Evolutionary conservation across 2,329 filamentous ascomycete species (phyloP), one percentile per base, ranked within the genome.

Genomic region (Colletotrichum noveboracense): DNA sequence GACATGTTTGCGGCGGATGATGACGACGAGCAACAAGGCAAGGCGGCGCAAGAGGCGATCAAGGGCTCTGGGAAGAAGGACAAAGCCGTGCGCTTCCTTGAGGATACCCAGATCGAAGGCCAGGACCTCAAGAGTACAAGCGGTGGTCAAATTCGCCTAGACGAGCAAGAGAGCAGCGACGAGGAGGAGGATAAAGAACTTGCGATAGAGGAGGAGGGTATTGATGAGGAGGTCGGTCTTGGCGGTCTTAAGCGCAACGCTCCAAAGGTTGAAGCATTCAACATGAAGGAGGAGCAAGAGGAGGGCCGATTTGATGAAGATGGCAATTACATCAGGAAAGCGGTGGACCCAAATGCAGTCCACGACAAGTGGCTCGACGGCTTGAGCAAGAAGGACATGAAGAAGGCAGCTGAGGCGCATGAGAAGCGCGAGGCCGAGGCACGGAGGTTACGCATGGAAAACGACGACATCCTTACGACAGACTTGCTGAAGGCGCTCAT

Each of bases 351-450:
- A 1, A 96, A 98, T 79, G 95, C 96, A 1, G 91, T 94, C 28
- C 96, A 99, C 83, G 97, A 99, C 85, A 91, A 91, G 36, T 99
- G 97, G 97, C 86, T 99, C 24, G 94, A 98, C 60, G 97, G 97
- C 0, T 87, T 98, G 24, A 97, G 94, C 79, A 98, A 98, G 83
- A 98, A 96, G 84, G 96, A 98, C 74, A 98, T 98, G 89, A 94
- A 93, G 82, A 93, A 92, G 77, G 97, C 97, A 0, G 95, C 93
- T 55, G 95, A 94, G 77, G 97, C 97, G 5, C 94, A 97, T 71
- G 94, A 98, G 80, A 95, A 93, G 85, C 91, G 96, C 34, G 95
- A 98, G 77, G 91, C 92, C 2, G 96, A 97, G 81, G 89, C 92
- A 68, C 91, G 94, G 74, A 89, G 93, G 80, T 92, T 93, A 79